Percentiles rank a stretch among this genome's conserved stretches.
Evolutionary conservation across 1,284 basidiomycete species (phyloP).

Genomic region (Rhodofomes roseus): DNA sequence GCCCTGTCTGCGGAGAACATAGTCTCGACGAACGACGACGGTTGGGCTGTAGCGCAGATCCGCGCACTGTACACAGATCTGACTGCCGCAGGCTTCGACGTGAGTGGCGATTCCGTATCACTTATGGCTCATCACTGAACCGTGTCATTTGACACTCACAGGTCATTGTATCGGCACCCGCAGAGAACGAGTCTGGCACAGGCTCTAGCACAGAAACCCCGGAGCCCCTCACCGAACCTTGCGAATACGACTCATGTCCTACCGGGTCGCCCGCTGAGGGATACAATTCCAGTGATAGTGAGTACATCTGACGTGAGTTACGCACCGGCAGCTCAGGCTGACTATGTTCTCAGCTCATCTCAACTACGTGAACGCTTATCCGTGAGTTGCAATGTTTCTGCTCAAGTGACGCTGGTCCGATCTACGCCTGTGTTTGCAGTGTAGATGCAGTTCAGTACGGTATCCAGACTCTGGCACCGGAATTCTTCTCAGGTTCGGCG

Average conservation of each 20-base stretch:
- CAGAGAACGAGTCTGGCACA: constrained; percentile 40
- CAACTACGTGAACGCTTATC: constrained; percentile 23
- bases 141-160: constrained; percentile 9
- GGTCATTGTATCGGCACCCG: constrained; percentile 41
- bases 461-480: constrained; percentile 42
- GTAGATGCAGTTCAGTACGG: constrained; percentile 43
- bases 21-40: constrained; percentile 43
- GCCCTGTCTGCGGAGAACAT: constrained; percentile 16
- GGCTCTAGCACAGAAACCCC: constrained; percentile 31
- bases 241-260: constrained; percentile 39
- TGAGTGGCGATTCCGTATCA: constrained; percentile 19
- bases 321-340: background rate
- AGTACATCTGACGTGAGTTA: constrained; percentile 23
- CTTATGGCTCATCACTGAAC: background rate
- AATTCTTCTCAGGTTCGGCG: constrained; percentile 33
- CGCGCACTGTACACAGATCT: constrained; percentile 41
- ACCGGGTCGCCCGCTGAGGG: constrained; percentile 40
- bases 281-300: constrained; percentile 38
- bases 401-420: background rate
- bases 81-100: constrained; percentile 36
- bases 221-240: constrained; percentile 27
- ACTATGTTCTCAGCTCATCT: constrained; percentile 12
- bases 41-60: constrained; percentile 49
- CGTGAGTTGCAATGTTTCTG: constrained; percentile 5
- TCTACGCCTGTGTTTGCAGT: constrained; percentile 3